Evolutionary conservation across 768 basidiomycete species (phyloP).

Genomic region (Suillus subaureus): DNA sequence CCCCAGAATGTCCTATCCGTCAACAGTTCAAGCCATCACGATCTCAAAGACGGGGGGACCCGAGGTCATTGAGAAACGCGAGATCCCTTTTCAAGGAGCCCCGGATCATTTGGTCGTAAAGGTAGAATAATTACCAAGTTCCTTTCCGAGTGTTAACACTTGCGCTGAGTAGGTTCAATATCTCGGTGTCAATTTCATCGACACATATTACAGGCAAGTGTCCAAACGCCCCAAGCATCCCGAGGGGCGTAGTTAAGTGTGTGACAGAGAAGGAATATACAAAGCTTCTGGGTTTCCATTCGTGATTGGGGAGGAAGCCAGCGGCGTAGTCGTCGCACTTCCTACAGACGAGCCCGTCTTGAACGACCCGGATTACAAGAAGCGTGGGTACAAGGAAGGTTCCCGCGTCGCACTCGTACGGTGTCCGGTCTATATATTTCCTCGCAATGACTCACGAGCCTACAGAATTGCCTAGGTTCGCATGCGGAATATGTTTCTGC

Average conservation of each 20-base stretch:
- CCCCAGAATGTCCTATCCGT: constrained; percentile 53
- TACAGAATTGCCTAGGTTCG: constrained; percentile 47
- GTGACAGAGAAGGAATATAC: constrained; percentile 63
- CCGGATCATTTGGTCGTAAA: constrained; percentile 59
- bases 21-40: constrained; percentile 69
- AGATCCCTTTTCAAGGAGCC: constrained; percentile 64
- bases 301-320: constrained; percentile 74
- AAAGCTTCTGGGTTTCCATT: constrained; percentile 58
- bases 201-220: constrained; percentile 74
- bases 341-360: constrained; percentile 68
- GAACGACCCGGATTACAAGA: constrained; percentile 62
- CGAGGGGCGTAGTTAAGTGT: not conserved
- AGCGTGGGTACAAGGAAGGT: constrained; percentile 67
- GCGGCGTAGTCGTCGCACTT: constrained; percentile 74
- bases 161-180: constrained; percentile 58
- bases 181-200: constrained; percentile 85
- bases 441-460: not conserved
- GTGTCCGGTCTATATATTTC: not conserved
- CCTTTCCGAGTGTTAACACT: not conserved
- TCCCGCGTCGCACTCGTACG: constrained; percentile 69
- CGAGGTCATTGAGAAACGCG: constrained; percentile 73
- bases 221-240: constrained; percentile 20
- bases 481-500: constrained; percentile 76
- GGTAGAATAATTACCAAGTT: constrained; percentile 18
- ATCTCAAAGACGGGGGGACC: constrained; percentile 74